A percentile compares a stretch with the other conserved stretches of the same genome.
phyloP scores from a whole-genome alignment of 768 basidiomycete species.

The Pleurotus tuber-regium region DNA sequence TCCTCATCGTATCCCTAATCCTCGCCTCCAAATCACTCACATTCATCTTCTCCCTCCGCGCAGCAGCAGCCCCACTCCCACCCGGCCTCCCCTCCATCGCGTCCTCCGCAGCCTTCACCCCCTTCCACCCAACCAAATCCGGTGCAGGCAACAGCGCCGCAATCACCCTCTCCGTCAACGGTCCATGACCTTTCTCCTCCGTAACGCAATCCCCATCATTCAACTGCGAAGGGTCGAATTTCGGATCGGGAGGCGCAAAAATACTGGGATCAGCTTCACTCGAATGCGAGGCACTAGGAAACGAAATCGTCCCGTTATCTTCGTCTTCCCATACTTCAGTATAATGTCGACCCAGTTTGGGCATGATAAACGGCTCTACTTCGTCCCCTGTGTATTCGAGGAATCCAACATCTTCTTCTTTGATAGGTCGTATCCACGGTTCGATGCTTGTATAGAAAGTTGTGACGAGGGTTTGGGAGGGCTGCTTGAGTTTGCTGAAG shows the following conservation, averaged over 20 bases:
- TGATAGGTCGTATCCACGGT: constrained; percentile 83
- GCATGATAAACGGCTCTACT: constrained; percentile 81
- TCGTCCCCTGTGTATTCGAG: constrained; percentile 91
- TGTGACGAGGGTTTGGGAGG: constrained; percentile 61
- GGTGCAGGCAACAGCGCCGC: constrained; percentile 71
- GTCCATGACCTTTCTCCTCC: constrained; percentile 84
- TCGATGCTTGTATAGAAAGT: constrained; percentile 91
- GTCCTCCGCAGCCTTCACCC: constrained; percentile 81
- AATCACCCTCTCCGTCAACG: constrained; percentile 81
- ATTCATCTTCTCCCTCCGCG: constrained; percentile 70
- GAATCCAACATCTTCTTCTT: constrained; percentile 95
- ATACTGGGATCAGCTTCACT: constrained; percentile 19
- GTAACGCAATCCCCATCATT: constrained; percentile 63
- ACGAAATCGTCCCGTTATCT: constrained; percentile 45
- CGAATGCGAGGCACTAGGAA: constrained; percentile 12
- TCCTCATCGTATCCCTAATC: constrained; percentile 73
- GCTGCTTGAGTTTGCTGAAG: constrained; percentile 81
- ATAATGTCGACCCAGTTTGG: constrained; percentile 85
- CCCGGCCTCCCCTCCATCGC: constrained; percentile 83
- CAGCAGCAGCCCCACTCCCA: constrained; percentile 75
- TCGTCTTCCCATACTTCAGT: constrained; percentile 92
- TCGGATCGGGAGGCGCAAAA: constrained; percentile 47
- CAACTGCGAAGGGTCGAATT: constrained; percentile 84
- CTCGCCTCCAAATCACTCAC: constrained; percentile 77
- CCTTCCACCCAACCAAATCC: constrained; percentile 65